Percentiles rank a stretch among this genome's conserved stretches.
phyloP scores from a whole-genome alignment of 305 asterid species.

The Plantago lanceolata region DNA sequence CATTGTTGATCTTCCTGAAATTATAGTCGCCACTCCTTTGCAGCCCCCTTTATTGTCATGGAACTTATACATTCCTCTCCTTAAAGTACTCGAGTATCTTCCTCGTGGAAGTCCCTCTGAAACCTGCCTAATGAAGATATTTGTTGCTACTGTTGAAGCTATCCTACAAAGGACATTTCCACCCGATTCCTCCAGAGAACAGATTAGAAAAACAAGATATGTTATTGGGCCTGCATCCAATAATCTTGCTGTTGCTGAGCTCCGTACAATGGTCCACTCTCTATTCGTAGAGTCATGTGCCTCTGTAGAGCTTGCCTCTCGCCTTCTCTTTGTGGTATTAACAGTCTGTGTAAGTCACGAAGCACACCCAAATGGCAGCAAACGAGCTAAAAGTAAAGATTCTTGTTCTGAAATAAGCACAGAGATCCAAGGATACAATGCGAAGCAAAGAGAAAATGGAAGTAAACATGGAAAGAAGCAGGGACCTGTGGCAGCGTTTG shows the following conservation, averaged over 20 bases:
- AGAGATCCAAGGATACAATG: slow-evolving; percentile 34
- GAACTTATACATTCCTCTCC: slow-evolving; percentile 92
- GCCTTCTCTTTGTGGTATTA: slow-evolving; percentile 90
- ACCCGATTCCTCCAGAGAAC: slow-evolving; percentile 74
- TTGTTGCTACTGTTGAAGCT: slow-evolving; percentile 97
- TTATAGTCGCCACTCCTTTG: slow-evolving; percentile 90
- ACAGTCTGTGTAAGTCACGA: slow-evolving; percentile 96
- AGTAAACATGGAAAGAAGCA: slow-evolving; percentile 57
- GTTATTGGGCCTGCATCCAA: slow-evolving; percentile 81
- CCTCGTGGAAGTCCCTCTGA: slow-evolving; percentile 99
- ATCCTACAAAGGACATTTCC: slow-evolving; percentile 95
- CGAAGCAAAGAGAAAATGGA: slow-evolving; percentile 40
- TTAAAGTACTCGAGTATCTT: slow-evolving; percentile 95
- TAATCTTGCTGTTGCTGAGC: slow-evolving; percentile 96
- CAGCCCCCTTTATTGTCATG: slow-evolving; percentile 94
- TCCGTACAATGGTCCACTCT: slow-evolving; percentile 96
- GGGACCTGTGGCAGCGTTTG: slow-evolving; percentile 96
- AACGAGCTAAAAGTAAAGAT: slow-evolving; percentile 60
- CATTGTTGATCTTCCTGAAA: slow-evolving; percentile 95
- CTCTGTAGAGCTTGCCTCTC: slow-evolving; percentile 86
- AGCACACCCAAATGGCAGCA: slow-evolving; percentile 76
- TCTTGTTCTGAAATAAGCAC: slow-evolving; percentile 36
- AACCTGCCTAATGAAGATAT: slow-evolving; percentile 95
- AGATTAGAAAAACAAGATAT: slow-evolving; percentile 66
- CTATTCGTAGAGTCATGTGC: slow-evolving; percentile 86